phyloP scores from a whole-genome alignment of 163 green algal genomes.

The Prototheca wickerhamii region DNA sequence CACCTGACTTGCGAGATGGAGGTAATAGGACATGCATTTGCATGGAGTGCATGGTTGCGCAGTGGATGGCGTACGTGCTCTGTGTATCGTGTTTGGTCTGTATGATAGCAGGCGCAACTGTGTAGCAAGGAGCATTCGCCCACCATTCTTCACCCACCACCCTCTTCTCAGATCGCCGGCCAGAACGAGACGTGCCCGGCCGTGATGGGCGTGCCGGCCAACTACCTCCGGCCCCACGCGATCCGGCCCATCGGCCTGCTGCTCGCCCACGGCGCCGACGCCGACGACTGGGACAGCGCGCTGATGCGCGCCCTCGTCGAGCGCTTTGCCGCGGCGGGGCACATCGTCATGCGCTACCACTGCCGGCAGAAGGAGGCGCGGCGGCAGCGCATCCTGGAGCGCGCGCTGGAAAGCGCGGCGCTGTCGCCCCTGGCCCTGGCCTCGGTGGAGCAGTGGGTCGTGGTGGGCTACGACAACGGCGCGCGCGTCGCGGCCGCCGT shows the following conservation, averaged over 20 bases:
- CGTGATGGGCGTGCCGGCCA: conserved; percentile 21
- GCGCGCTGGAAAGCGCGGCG: conserved; percentile 34
- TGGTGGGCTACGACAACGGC: conserved; percentile 40
- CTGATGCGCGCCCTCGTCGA: conserved; percentile 12
- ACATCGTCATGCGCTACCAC: conserved; percentile 50
- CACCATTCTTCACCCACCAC: not conserved
- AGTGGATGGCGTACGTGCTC: too few relatives aligned
- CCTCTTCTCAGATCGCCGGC: conserved; percentile 20
- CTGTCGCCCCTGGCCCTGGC: conserved; percentile 46
- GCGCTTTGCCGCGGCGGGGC: conserved; percentile 19
- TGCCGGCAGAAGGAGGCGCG: conserved; percentile 46
- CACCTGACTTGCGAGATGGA: conserved; percentile 52
- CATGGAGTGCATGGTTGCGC: not conserved
- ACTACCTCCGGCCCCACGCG: conserved; percentile 11
- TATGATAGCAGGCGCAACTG: too few relatives aligned
- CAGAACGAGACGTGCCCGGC: conserved; percentile 33
- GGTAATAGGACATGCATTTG: conserved; percentile 31
- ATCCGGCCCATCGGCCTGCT: conserved; percentile 37
- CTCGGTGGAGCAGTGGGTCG: conserved; percentile 43
- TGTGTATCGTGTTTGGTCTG: too few relatives aligned
- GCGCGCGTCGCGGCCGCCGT: conserved; percentile 49
- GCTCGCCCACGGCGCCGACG: conserved; percentile 46
- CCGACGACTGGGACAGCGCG: conserved; percentile 29
- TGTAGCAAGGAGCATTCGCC: too few relatives aligned
- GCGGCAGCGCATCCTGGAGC: conserved; percentile 48